Base-by-base conservation (phyloP, 306 rosid species). In the Prunus campanulata region DNA sequence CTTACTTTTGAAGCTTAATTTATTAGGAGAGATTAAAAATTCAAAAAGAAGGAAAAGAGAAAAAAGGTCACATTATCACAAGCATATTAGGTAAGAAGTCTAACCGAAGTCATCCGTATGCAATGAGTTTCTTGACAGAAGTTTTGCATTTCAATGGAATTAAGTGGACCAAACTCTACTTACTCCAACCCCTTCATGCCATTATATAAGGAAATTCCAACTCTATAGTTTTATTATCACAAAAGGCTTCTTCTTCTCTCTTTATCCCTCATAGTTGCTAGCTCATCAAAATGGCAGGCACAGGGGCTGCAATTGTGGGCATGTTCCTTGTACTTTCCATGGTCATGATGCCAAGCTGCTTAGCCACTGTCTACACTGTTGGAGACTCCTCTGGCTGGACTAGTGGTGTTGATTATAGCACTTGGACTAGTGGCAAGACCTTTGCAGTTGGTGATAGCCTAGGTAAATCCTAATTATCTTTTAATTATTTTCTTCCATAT, bases 321-420 rank as follows among this genome's bases (percentile, higher is more conserved):
- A 27, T 78, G 19, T 39, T 86, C 10, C 5, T 92, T 32, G 82
- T 77, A 3, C 50, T 89, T 51, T 84, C 74, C 72, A 79, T 88
- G 90, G 84, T 70, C 27, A 32, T 87, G 52, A 12, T 32, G 76
- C 70, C 78, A 30, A 71, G 71, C 86, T 70, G 71, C 86, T 64
- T 86, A 3, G 97, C 98, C 60, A 81, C 87, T 0, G 93, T 76
- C 2, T 84, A 91, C 90, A 89, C 88, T 0, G 90, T 95, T 1
- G 99, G 99, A 71, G 99, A 88, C 44, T 22, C 88, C 29, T 66
- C 89, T 3, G 99, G 99, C 70, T 95, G 99, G 99, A 35, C 74
- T 4, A 32, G 76, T 0, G 91, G 93, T 30, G 50, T 29, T 55
- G 96, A 95, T 82, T 95, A 95, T 77, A 73, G 76, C 79, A 80